Evolutionary conservation across 2,329 filamentous ascomycete genomes (phyloP), one percentile per base, ranked within the genome.

Genomic region (Penicillium sp.): DNA sequence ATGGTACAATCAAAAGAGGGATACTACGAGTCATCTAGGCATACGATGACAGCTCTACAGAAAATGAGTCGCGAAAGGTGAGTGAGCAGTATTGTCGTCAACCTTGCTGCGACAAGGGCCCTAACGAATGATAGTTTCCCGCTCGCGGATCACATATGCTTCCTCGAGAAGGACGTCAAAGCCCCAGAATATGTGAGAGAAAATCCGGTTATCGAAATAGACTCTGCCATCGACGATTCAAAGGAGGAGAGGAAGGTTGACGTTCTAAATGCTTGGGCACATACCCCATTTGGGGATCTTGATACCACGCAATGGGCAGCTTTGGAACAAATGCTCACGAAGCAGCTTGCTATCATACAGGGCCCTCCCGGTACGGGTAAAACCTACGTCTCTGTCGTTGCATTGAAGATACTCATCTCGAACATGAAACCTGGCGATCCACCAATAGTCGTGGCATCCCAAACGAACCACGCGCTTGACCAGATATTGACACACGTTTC

Each of bases 381-480:
- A 72, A 97, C 93, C 0, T 90, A 90, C 66, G 90, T 93, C 0
- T 95, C 92, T 0, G 86, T 94, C 2, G 79, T 88, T 29, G 90
- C 90, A 0, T 75, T 97, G 9, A 86, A 85, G 51, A 81, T 89
- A 1, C 79, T 93, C 57, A 79, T 92, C 0, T 76, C 82, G 1
- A 91, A 90, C 57, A 83, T 86, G 70, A 72, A 74, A 2, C 69
- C 72, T 1, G 80, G 76, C 0, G 86, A 89, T 61, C 84, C 88
- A 8, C 91, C 91, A 0, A 88, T 97, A 31, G 83, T 97, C 21
- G 82, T 97, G 3, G 86, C 92, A 0, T 92, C 92, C 7, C 92
- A 97, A 69, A 97, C 93, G 0, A 97, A 97, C 62, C 92, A 97
- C 75, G 93, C 93, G 0, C 79, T 97, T 0, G 93, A 97, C 68